Evolutionary conservation across 208 protist species (phyloP).

Genomic region (Leishmania tropica): DNA sequence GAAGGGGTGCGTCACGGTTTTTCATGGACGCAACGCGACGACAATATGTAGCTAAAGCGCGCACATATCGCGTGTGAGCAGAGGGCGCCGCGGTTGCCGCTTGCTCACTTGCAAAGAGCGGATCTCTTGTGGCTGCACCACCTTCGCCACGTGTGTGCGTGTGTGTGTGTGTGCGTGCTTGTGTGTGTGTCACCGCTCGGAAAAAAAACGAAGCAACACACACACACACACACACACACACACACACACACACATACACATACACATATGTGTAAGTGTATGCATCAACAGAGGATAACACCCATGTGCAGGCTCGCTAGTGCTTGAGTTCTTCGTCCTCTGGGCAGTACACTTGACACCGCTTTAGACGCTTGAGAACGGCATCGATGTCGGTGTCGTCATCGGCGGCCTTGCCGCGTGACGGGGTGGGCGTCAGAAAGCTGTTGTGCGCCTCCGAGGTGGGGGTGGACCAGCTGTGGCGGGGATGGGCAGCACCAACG

Average conservation of each 20-base stretch:
- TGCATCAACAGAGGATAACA: background rate
- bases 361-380: conserved; percentile 62
- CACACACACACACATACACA: background rate
- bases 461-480: conserved; percentile 7
- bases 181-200: no score
- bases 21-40: background rate
- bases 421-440: background rate
- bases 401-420: conserved; percentile 34
- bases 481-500: background rate
- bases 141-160: no score
- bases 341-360: conserved; percentile 86
- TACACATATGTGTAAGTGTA: background rate
- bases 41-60: background rate
- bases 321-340: conserved; percentile 52
- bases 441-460: background rate
- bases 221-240: background rate
- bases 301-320: background rate
- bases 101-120: no score
- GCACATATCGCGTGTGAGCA: no score
- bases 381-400: conserved; percentile 61
- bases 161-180: no score
- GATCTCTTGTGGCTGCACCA: no score
- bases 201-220: no score
- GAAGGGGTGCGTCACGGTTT: background rate
- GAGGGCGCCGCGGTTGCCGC: no score